These are phyloP conservation scores for Claviceps cyperi DNA, from an alignment of 2,329 filamentous ascomycete species.

Conservation along the genomic window DNA sequence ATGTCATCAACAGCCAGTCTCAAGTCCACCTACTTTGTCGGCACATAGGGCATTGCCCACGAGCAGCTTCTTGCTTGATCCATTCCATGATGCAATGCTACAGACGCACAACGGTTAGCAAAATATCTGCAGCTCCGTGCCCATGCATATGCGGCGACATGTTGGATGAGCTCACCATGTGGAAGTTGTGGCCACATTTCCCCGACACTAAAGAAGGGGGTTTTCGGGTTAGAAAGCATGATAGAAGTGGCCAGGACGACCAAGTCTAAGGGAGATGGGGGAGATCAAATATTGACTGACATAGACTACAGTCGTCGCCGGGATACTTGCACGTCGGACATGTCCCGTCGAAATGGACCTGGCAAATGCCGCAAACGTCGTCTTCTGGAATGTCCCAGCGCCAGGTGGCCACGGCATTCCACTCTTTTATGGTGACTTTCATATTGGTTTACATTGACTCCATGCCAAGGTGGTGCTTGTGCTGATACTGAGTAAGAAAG, in stretches of 20 bases:
- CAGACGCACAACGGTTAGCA: neutral
- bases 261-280: neutral
- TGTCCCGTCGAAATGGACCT: conserved; percentile 93
- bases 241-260: neutral
- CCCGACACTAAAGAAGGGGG: conserved; percentile 59
- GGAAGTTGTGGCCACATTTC: conserved; percentile 94
- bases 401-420: conserved; percentile 93
- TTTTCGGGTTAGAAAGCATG: neutral
- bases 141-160: neutral
- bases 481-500: neutral
- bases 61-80: conserved; percentile 89
- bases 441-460: conserved; percentile 30
- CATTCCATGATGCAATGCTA: conserved; percentile 93
- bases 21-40: conserved; percentile 53
- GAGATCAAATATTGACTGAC: conserved; percentile 36
- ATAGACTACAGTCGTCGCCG: conserved; percentile 83
- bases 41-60: conserved; percentile 95
- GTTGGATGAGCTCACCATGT: conserved; percentile 54
- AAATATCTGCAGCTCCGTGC: neutral
- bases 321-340: conserved; percentile 97
- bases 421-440: conserved; percentile 91
- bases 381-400: conserved; percentile 95
- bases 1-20: neutral
- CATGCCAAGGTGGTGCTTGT: too few species aligned
- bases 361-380: conserved; percentile 96